phyloP scores from a whole-genome alignment of 75 land plant species.

The Cryptomeria japonica region DNA sequence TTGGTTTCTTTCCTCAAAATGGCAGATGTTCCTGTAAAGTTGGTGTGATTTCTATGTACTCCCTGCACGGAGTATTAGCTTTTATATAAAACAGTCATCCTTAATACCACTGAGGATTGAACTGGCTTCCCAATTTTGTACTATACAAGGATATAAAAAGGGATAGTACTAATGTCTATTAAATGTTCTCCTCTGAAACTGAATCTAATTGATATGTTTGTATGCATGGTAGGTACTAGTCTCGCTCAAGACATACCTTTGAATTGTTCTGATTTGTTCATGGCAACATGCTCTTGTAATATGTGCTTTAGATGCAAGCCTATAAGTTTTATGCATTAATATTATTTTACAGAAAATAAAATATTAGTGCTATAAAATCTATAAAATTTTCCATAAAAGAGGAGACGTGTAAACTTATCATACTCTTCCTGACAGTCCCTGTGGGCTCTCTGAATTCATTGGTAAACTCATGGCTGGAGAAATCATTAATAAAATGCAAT shows the following conservation, averaged over 20 bases:
- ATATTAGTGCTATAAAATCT: too few relatives aligned
- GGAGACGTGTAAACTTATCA: background rate
- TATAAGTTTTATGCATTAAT: background rate
- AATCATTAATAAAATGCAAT: too few relatives aligned
- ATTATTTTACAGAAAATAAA: too few relatives aligned
- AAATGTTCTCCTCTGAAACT: background rate
- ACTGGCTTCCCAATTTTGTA: too few relatives aligned
- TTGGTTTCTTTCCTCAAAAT: too few relatives aligned
- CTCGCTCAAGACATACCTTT: background rate
- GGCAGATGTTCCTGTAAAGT: background rate
- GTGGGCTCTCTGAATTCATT: background rate
- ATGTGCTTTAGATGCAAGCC: background rate
- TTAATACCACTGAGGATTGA: background rate
- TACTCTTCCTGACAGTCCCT: background rate
- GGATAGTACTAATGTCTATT: too few relatives aligned
- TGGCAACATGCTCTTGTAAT: background rate
- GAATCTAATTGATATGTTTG: background rate
- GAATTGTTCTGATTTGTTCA: background rate
- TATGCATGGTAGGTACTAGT: background rate
- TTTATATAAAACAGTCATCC: background rate
- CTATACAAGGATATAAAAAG: too few relatives aligned
- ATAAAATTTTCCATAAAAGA: background rate
- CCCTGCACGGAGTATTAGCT: background rate
- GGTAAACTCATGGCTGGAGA: background rate
- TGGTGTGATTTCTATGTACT: background rate